Conservation (phyloP, 495 filamentous ascomycete species). For the Aspergillus haitiensis region DNA sequence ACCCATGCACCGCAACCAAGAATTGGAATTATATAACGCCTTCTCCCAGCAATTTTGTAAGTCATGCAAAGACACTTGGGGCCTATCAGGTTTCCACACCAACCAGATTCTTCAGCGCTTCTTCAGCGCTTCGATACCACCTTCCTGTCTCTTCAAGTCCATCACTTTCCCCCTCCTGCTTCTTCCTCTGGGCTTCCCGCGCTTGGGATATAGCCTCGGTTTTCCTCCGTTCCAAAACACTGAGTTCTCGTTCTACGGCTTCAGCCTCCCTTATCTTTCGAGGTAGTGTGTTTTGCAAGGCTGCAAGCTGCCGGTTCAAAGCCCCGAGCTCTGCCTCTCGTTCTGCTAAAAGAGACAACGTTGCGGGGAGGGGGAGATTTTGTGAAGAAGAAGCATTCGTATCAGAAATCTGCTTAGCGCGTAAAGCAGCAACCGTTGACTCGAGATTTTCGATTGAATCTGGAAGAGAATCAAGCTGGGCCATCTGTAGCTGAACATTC, state of each 20-base stretch:
- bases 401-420: conserved; percentile 42
- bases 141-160: conserved; percentile 79
- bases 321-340: conserved; percentile 61
- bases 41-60: conserved; percentile 20
- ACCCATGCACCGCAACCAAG: conserved; percentile 18
- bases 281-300: conserved; percentile 64
- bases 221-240: conserved; percentile 69
- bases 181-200: conserved; percentile 75
- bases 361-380: conserved; percentile 44
- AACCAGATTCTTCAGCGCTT: conserved; percentile 65
- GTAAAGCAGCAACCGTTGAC: conserved; percentile 55
- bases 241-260: conserved; percentile 67
- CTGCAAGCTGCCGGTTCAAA: conserved; percentile 67
- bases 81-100: conserved; percentile 41
- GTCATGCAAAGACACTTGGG: conserved; percentile 20
- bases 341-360: conserved; percentile 47
- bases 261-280: conserved; percentile 71
- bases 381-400: conserved; percentile 39
- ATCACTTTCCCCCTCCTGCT: conserved; percentile 71
- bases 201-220: conserved; percentile 66
- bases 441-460: conserved; percentile 62
- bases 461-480: conserved; percentile 60
- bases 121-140: conserved; percentile 76
- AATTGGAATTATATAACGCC: conserved; percentile 28
- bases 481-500: conserved; percentile 60